Percentiles rank a stretch among this genome's conserved stretches.
Evolutionary conservation across 306 rosid species (phyloP).

Genomic region (Hylodesmum podocarpum): DNA sequence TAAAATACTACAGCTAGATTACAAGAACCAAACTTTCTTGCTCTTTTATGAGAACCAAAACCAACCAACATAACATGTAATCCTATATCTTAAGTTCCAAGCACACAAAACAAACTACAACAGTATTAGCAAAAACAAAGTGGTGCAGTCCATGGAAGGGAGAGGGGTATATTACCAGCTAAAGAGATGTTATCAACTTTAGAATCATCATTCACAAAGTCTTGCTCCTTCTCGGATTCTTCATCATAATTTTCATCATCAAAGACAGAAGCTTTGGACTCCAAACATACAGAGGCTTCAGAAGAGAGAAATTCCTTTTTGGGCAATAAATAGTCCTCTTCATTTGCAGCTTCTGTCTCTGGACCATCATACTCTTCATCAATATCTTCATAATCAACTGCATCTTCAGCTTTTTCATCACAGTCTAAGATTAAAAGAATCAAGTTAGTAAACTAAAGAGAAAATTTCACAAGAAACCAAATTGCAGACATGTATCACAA

Average conservation of each 20-base stretch:
- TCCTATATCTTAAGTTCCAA: conserved; percentile 3
- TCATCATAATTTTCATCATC: conserved; percentile 95
- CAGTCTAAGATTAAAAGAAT: conserved; percentile 55
- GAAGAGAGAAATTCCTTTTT: conserved; percentile 68
- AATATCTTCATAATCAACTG: conserved; percentile 93
- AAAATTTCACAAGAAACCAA: conserved; percentile 23
- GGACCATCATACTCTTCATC: conserved; percentile 97
- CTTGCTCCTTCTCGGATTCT: conserved; percentile 76
- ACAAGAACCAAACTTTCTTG: conserved; percentile 18
- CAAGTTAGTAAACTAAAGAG: conserved; percentile 33
- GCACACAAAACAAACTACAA: not conserved
- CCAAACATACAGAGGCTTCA: conserved; percentile 60
- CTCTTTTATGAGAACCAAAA: not conserved
- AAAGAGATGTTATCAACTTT: conserved; percentile 45
- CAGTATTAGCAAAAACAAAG: conserved; percentile 28
- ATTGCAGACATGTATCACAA: conserved; percentile 3
- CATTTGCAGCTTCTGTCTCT: conserved; percentile 78
- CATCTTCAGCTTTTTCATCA: conserved; percentile 88
- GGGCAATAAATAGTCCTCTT: conserved; percentile 85
- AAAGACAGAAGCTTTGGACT: conserved; percentile 60
- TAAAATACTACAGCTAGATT: conserved; percentile 10
- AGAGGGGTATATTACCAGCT: conserved; percentile 46
- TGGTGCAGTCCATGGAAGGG: conserved; percentile 14
- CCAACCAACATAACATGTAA: conserved; percentile 21
- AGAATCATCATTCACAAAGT: conserved; percentile 40